phyloP scores from a whole-genome alignment of 176 grass and related monocot genomes.

The Triticum timopheevii region DNA sequence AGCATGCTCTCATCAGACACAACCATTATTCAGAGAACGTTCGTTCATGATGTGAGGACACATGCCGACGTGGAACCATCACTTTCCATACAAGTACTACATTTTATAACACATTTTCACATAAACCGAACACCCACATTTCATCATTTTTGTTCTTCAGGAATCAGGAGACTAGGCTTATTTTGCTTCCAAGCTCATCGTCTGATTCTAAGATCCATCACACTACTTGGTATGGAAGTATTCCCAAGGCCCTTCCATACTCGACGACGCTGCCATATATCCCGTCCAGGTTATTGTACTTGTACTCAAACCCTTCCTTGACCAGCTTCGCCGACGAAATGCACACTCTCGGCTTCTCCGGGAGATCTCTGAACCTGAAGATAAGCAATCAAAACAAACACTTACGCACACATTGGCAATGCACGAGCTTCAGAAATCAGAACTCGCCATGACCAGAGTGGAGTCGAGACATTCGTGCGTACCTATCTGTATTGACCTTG shows the following conservation, averaged over 20 bases:
- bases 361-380: constrained; percentile 17
- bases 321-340: constrained; percentile 30
- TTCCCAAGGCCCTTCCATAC: neutral
- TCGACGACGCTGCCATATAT: neutral
- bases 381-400: neutral
- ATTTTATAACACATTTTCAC: neutral
- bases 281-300: neutral
- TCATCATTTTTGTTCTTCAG: neutral
- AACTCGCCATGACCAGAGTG: neutral
- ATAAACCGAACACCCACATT: neutral
- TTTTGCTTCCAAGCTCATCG: neutral
- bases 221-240: neutral
- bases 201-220: neutral
- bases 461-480: neutral
- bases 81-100: too few species aligned
- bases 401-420: neutral
- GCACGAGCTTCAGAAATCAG: neutral
- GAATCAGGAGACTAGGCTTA: neutral
- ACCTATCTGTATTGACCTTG: constrained; percentile 30
- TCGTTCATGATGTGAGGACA: too few species aligned
- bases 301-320: neutral
- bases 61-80: too few species aligned
- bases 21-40: too few species aligned
- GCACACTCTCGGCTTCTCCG: neutral
- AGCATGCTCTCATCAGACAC: too few species aligned